Conservation (phyloP, 805 yeast species). For the Suhomyces pyralidae region DNA sequence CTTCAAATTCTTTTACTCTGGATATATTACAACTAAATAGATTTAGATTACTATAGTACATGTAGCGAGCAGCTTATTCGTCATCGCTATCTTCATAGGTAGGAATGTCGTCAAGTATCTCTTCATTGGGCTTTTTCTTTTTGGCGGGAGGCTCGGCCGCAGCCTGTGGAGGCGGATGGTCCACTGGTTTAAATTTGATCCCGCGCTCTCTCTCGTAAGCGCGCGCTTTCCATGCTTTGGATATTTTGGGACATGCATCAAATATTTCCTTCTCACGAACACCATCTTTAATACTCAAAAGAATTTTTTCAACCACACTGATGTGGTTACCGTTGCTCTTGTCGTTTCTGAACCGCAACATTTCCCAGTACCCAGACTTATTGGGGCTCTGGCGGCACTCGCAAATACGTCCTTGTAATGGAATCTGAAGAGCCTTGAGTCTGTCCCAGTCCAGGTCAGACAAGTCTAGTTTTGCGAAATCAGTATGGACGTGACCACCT, state of each 20-base stretch:
- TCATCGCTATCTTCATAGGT: conserved; percentile 41
- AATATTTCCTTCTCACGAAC: conserved; percentile 76
- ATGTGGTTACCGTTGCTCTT: conserved; percentile 84
- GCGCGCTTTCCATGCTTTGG: conserved; percentile 61
- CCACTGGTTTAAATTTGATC: conserved; percentile 8
- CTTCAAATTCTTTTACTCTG: neutral
- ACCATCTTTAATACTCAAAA: conserved; percentile 81
- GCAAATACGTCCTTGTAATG: conserved; percentile 82
- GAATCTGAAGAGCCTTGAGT: conserved; percentile 67
- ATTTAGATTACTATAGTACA: neutral
- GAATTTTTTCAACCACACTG: conserved; percentile 74
- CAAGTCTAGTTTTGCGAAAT: conserved; percentile 62
- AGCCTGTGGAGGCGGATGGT: neutral
- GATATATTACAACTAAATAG: neutral
- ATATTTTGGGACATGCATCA: conserved; percentile 54
- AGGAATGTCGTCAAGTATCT: conserved; percentile 33
- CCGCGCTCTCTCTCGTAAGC: conserved; percentile 32
- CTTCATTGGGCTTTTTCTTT: conserved; percentile 11
- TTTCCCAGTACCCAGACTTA: conserved; percentile 66
- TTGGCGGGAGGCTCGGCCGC: conserved; percentile 9
- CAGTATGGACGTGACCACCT: conserved; percentile 60
- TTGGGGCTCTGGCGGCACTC: conserved; percentile 72
- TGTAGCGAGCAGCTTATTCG: conserved; percentile 2
- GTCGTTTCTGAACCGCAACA: conserved; percentile 90
- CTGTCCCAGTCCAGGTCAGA: conserved; percentile 77